Evolutionary conservation across 495 filamentous ascomycete genomes (phyloP).

Genomic region (Emericellopsis terricola): DNA sequence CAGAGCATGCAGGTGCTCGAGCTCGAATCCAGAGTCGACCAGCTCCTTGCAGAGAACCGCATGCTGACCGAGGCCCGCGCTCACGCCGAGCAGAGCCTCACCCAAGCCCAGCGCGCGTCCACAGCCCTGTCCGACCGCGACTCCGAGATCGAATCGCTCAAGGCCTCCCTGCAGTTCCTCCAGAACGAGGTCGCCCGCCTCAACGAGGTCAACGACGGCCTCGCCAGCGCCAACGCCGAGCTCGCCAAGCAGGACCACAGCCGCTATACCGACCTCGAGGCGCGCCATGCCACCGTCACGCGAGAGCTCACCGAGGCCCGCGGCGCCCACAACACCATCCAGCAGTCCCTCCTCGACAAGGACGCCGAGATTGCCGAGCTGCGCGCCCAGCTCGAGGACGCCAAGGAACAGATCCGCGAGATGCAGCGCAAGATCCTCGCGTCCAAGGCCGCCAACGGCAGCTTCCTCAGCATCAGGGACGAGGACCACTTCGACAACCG

Average conservation of each 20-base stretch:
- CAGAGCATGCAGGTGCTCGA: slow-evolving; percentile 95
- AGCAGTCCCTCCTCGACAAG: slow-evolving; percentile 52
- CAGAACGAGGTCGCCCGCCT: slow-evolving; percentile 61
- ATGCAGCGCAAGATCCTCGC: slow-evolving; percentile 72
- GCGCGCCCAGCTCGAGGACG: slow-evolving; percentile 55
- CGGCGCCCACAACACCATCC: slow-evolving; percentile 28
- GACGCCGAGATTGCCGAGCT: slow-evolving; percentile 64
- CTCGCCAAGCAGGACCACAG: slow-evolving; percentile 50
- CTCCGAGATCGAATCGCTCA: slow-evolving; percentile 64
- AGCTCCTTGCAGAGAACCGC: slow-evolving; percentile 66
- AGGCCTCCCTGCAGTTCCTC: slow-evolving; percentile 55
- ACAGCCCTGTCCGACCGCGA: slow-evolving; percentile 45
- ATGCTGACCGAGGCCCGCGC: slow-evolving; percentile 52
- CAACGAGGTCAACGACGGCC: slow-evolving; percentile 51
- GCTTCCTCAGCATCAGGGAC: slow-evolving; percentile 66
- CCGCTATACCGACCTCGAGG: slow-evolving; percentile 39
- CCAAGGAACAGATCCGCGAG: slow-evolving; percentile 59
- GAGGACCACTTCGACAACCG: slow-evolving; percentile 88
- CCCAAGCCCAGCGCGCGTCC: slow-evolving; percentile 18
- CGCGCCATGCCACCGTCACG: slow-evolving; percentile 29
- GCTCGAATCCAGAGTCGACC: slow-evolving; percentile 55
- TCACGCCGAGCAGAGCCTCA: slow-evolving; percentile 36
- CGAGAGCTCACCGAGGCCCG: slow-evolving; percentile 49
- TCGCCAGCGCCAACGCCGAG: slow-evolving; percentile 50
- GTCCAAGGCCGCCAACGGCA: slow-evolving; percentile 43